A percentile compares a stretch with the other conserved stretches of the same genome.
phyloP scores from a whole-genome alignment of 768 basidiomycete species.

The Tephrocybe sp. region DNA sequence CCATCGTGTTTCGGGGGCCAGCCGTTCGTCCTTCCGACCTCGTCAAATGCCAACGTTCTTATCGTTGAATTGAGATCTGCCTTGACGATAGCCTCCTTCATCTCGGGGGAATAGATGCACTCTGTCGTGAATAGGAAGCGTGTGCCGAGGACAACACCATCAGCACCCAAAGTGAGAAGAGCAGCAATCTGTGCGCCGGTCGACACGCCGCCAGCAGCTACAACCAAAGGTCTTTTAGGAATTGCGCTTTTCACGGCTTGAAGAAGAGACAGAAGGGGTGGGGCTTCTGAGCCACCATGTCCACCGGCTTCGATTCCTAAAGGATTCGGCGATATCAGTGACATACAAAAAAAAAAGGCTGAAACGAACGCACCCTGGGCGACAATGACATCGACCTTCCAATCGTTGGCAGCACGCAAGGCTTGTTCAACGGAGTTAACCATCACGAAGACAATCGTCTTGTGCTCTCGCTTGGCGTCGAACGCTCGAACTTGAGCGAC shows the following conservation, averaged over 20 bases:
- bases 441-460: conserved; percentile 53
- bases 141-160: conserved; percentile 47
- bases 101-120: conserved; percentile 34
- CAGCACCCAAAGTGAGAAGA: conserved; percentile 42
- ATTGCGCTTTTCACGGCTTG: conserved; percentile 32
- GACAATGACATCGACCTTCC: conserved; percentile 61
- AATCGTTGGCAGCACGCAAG: conserved; percentile 42
- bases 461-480: conserved; percentile 35
- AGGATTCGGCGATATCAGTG: conserved; percentile 1
- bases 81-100: conserved; percentile 37
- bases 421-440: conserved; percentile 52
- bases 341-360: conserved; percentile 13
- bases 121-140: conserved; percentile 48
- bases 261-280: conserved; percentile 38
- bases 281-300: conserved; percentile 39
- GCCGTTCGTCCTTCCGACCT: conserved; percentile 6
- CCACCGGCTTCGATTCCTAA: conserved; percentile 52
- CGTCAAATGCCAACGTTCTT: conserved; percentile 42
- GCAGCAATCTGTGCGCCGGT: conserved; percentile 43
- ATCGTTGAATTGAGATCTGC: conserved; percentile 33
- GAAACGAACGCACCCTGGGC: conserved; percentile 48
- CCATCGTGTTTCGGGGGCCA: conserved; percentile 11
- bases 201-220: conserved; percentile 51
- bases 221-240: conserved; percentile 29
- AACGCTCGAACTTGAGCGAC: conserved; percentile 45